These are phyloP conservation scores for Ascocoryne sarcoides DNA, from an alignment of 2,329 filamentous ascomycete genomes.

Conservation along the genomic window DNA sequence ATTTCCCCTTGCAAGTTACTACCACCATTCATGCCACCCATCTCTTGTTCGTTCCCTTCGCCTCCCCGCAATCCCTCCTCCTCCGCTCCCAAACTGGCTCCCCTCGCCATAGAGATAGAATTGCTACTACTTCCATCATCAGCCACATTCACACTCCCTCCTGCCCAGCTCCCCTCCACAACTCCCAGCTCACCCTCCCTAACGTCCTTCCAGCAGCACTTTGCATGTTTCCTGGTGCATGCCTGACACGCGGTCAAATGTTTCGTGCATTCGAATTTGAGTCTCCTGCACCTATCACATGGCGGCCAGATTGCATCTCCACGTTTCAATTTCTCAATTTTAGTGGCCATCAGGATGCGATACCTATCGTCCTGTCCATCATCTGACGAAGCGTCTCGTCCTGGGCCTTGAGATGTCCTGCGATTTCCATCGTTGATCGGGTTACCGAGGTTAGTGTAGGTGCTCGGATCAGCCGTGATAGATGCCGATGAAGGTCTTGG, in stretches of 20 bases:
- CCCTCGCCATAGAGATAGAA: neutral
- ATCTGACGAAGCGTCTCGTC: constrained; percentile 11
- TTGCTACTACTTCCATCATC: neutral
- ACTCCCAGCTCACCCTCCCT: constrained; percentile 53
- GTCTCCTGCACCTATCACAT: constrained; percentile 72
- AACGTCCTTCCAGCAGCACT: constrained; percentile 79
- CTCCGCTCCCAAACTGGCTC: too few species aligned
- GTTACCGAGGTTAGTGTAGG: neutral
- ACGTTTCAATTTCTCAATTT: constrained; percentile 66
- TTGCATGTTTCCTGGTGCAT: constrained; percentile 84
- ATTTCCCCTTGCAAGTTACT: neutral
- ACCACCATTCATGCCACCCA: neutral
- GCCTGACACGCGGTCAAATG: constrained; percentile 79
- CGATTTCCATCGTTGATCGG: constrained; percentile 6
- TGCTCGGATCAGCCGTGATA: neutral
- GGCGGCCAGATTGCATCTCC: constrained; percentile 72
- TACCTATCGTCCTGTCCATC: constrained; percentile 30
- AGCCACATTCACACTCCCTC: neutral
- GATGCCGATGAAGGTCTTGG: too few species aligned
- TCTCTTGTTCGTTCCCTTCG: neutral
- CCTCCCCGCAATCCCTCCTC: too few species aligned
- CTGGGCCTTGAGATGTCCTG: constrained; percentile 16
- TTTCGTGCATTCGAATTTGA: constrained; percentile 76
- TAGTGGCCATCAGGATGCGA: constrained; percentile 59
- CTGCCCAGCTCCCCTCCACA: too few species aligned